These are phyloP conservation scores for Yarrowia divulgata DNA, from an alignment of 805 yeast species.

Conservation along the genomic window DNA sequence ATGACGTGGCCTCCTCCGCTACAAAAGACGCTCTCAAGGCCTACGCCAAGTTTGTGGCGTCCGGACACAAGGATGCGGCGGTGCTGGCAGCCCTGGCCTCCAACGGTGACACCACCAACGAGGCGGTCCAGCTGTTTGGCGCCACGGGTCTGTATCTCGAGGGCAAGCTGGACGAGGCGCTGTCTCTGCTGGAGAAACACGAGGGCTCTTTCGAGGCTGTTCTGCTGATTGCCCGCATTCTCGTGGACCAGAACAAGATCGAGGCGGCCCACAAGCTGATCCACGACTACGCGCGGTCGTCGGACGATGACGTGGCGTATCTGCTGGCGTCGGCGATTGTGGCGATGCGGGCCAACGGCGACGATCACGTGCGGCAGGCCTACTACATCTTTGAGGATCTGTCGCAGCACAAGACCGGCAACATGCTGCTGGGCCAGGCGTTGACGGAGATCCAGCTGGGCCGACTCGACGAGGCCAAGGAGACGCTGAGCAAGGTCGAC, in stretches of 20 bases:
- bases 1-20: constrained; percentile 44
- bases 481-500: constrained; percentile 56
- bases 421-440: constrained; percentile 67
- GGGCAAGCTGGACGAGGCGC: constrained; percentile 56
- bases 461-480: constrained; percentile 82
- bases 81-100: constrained; percentile 39
- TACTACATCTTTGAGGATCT: constrained; percentile 71
- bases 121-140: constrained; percentile 53
- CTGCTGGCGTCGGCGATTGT: constrained; percentile 27
- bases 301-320: constrained; percentile 32
- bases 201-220: constrained; percentile 53
- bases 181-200: constrained; percentile 51
- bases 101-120: constrained; percentile 44
- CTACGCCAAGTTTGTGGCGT: constrained; percentile 46
- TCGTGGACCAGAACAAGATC: constrained; percentile 54
- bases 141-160: constrained; percentile 54
- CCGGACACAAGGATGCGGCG: constrained; percentile 45
- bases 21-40: constrained; percentile 43
- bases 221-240: constrained; percentile 51
- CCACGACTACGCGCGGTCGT: constrained; percentile 42
- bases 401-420: constrained; percentile 60
- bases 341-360: constrained; percentile 48
- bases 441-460: constrained; percentile 79
- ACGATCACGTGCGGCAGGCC: constrained; percentile 52
- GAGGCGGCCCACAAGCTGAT: constrained; percentile 59